A percentile compares a stretch with the other conserved stretches of the same genome.
Evolutionary conservation across 257 asterid species (phyloP).

Genomic region (Fraxinus excelsior): DNA sequence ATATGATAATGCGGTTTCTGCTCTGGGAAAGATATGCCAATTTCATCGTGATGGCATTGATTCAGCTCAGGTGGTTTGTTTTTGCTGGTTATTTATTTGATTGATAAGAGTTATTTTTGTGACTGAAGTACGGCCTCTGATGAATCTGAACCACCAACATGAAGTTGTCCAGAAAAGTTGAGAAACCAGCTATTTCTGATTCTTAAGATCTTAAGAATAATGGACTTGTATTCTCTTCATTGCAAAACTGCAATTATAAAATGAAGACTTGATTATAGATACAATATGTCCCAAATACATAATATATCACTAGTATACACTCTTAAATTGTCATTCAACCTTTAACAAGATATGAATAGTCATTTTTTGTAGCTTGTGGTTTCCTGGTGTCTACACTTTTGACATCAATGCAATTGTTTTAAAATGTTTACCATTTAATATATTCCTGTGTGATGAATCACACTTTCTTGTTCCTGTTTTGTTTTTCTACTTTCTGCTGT

Average conservation of each 20-base stretch:
- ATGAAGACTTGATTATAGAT: background rate
- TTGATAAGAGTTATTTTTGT: background rate
- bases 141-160: background rate
- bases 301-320: background rate
- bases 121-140: background rate
- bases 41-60: constrained; percentile 91
- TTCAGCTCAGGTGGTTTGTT: constrained; percentile 68
- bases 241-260: background rate
- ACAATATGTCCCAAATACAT: background rate
- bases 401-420: background rate
- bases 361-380: background rate
- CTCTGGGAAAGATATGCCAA: constrained; percentile 92
- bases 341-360: background rate
- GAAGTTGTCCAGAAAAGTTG: constrained; percentile 4
- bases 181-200: background rate
- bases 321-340: background rate
- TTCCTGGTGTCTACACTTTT: background rate
- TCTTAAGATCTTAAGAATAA: background rate
- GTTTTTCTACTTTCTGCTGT: background rate
- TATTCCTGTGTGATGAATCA: background rate
- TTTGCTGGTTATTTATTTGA: constrained; percentile 7
- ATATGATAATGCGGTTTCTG: constrained; percentile 96
- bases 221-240: constrained; percentile 3
- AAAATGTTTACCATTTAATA: background rate
- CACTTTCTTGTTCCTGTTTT: background rate